Conservation (phyloP, 352 stramenopile genomes). For the Pythium aquatile region DNA sequence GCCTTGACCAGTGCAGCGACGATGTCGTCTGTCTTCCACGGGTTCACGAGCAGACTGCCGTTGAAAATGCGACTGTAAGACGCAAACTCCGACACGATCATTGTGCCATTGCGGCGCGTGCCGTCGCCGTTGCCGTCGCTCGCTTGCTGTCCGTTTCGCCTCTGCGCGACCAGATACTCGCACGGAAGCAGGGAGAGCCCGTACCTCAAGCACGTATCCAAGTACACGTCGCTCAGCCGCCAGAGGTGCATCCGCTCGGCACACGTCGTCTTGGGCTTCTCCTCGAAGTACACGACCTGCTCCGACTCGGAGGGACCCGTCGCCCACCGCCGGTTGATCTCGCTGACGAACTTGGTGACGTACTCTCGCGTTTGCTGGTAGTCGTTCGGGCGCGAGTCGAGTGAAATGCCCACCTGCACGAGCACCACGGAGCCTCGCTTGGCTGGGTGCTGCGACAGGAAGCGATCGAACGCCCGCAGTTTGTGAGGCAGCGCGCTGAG, state of each 20-base stretch:
- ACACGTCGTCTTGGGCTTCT: slow-evolving; percentile 63
- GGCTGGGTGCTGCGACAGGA: slow-evolving; percentile 87
- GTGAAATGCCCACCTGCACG: slow-evolving; percentile 68
- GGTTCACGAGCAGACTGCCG: slow-evolving; percentile 96
- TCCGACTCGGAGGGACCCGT: slow-evolving; percentile 18
- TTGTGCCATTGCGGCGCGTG: slow-evolving; percentile 64
- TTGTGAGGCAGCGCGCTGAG: slow-evolving; percentile 97
- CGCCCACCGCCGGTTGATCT: slow-evolving; percentile 89
- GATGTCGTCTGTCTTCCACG: slow-evolving; percentile 94
- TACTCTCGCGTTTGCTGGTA: slow-evolving; percentile 92
- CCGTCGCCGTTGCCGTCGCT: slow-evolving; percentile 20
- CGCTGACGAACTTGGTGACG: slow-evolving; percentile 84
- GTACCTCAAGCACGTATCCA: slow-evolving; percentile 66
- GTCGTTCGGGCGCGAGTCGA: slow-evolving; percentile 88
- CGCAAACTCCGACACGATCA: slow-evolving; percentile 97
- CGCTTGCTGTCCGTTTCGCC: slow-evolving; percentile 45
- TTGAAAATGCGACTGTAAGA: slow-evolving; percentile 95
- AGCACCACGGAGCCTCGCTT: slow-evolving; percentile 71
- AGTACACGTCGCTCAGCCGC: slow-evolving; percentile 64
- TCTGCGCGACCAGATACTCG: slow-evolving; percentile 73
- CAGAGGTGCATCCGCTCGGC: slow-evolving; percentile 69
- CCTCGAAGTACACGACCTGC: slow-evolving; percentile 71
- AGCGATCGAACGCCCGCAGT: slow-evolving; percentile 94
- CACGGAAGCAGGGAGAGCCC: slow-evolving; percentile 74
- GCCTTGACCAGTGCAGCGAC: slow-evolving; percentile 62